phyloP scores from a whole-genome alignment of 176 grass and related monocot genomes.

The Musa itinerans region DNA sequence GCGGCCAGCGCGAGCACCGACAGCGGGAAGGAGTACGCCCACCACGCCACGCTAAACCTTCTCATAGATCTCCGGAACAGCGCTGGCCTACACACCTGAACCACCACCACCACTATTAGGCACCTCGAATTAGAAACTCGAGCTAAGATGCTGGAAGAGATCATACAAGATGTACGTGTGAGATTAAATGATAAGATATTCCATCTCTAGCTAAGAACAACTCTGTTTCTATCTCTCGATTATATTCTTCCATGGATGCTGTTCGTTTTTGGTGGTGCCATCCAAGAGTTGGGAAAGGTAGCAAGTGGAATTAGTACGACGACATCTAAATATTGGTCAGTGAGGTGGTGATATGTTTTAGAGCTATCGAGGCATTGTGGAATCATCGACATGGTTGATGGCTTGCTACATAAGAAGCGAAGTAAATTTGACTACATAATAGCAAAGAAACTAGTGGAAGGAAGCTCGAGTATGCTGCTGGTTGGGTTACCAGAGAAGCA shows the following conservation, averaged over 20 bases:
- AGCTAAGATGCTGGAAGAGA: too few relatives aligned
- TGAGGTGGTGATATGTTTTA: not conserved
- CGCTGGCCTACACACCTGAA: slow-evolving; percentile 50
- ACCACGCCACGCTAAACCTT: slow-evolving; percentile 77
- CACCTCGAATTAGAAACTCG: not conserved
- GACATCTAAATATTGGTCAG: not conserved
- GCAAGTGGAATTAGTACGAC: not conserved
- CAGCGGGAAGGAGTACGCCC: slow-evolving; percentile 87
- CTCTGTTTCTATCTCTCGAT: too few relatives aligned
- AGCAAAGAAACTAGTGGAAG: too few relatives aligned
- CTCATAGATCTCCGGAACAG: slow-evolving; percentile 71
- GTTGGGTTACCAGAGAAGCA: slow-evolving; percentile 47
- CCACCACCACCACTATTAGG: not conserved
- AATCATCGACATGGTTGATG: not conserved
- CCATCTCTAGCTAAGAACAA: too few relatives aligned
- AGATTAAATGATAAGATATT: too few relatives aligned
- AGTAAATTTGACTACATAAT: too few relatives aligned
- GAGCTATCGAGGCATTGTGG: not conserved
- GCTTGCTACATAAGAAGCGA: not conserved
- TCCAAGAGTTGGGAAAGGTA: not conserved
- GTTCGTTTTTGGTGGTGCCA: not conserved
- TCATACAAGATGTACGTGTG: too few relatives aligned
- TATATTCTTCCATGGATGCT: not conserved
- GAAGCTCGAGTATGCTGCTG: too few relatives aligned
- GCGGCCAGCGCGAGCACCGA: slow-evolving; percentile 59